phyloP scores from a whole-genome alignment of 2,329 filamentous ascomycete genomes.

The Pseudocercospora crystallina region DNA sequence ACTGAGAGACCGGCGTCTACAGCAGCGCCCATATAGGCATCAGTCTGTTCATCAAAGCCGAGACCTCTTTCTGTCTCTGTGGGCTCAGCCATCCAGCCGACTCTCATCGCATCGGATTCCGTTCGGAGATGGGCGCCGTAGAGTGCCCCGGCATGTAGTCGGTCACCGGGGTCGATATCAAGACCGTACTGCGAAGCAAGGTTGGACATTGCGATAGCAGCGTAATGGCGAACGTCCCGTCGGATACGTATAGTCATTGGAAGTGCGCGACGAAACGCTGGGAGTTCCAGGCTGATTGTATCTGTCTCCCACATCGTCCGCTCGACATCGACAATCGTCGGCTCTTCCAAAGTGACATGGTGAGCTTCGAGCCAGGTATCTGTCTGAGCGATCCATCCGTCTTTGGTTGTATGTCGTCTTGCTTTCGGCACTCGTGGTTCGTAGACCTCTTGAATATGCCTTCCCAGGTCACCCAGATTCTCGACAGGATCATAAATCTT shows the following conservation, averaged over 20 bases:
- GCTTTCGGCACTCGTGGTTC: constrained; percentile 13
- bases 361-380: constrained; percentile 3
- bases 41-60: constrained; percentile 35
- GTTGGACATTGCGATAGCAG: constrained; percentile 33
- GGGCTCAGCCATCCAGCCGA: constrained; percentile 24
- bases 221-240: constrained; percentile 27
- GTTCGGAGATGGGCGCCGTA: constrained; percentile 40
- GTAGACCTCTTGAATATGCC: neutral
- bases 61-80: constrained; percentile 10
- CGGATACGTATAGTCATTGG: constrained; percentile 16
- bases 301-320: constrained; percentile 24
- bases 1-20: constrained; percentile 26
- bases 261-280: constrained; percentile 20
- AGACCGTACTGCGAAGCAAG: constrained; percentile 27
- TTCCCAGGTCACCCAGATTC: neutral
- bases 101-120: constrained; percentile 31
- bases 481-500: constrained; percentile 11
- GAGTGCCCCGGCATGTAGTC: constrained; percentile 29
- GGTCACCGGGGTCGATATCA: constrained; percentile 13
- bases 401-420: neutral
- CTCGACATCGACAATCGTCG: constrained; percentile 16
- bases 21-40: constrained; percentile 37
- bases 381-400: constrained; percentile 1
- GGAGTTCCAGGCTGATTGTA: constrained; percentile 9
- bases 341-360: neutral